Conservation (phyloP, 192 early-diverging fungal genomes). For the Backusella morwellensis region DNA sequence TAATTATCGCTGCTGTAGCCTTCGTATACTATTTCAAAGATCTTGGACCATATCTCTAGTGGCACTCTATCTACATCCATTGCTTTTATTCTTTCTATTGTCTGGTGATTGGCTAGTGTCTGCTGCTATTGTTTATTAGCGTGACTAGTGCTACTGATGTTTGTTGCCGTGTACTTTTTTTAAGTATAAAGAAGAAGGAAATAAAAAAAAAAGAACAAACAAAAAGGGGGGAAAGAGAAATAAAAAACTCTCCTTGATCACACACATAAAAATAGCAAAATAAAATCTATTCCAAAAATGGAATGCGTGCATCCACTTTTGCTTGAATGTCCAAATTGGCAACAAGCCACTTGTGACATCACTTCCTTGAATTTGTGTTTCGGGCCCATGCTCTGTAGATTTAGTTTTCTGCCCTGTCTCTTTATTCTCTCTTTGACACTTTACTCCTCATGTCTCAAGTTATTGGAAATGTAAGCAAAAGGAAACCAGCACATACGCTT, state of each 20-base stretch:
- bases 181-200: not conserved
- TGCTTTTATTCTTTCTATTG: not conserved
- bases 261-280: not conserved
- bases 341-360: not conserved
- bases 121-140: not conserved
- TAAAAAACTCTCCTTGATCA: too few relatives aligned
- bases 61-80: not conserved
- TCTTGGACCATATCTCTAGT: not conserved
- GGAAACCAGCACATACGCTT: not conserved
- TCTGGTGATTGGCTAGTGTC: not conserved
- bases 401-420: slow-evolving; percentile 3
- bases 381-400: slow-evolving; percentile 3
- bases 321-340: not conserved
- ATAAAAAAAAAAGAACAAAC: not conserved
- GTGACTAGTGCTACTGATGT: too few relatives aligned
- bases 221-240: not conserved
- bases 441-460: slow-evolving; percentile 48
- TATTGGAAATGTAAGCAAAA: slow-evolving; percentile 49
- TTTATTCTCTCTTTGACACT: not conserved
- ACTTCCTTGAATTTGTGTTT: not conserved
- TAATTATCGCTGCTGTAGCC: not conserved
- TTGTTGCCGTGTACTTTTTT: too few relatives aligned
- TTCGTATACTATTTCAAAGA: not conserved
- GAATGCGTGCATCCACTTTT: not conserved
- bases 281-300: not conserved